phyloP scores from a whole-genome alignment of 176 grass and related monocot species.

The Melocanna baccifera region DNA sequence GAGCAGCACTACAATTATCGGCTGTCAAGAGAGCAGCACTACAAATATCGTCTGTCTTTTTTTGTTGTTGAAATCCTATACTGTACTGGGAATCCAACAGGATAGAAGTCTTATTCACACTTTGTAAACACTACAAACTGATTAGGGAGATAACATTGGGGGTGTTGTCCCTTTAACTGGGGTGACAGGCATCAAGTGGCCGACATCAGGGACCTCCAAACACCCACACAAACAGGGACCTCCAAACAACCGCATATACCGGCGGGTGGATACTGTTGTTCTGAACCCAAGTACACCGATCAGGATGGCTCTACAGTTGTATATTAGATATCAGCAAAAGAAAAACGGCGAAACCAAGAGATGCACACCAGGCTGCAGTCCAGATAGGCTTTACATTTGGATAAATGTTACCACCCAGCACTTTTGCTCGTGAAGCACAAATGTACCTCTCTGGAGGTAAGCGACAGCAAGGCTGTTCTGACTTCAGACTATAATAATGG shows the following conservation, averaged over 20 bases:
- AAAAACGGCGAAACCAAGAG: slow-evolving; percentile 20
- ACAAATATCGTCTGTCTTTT: slow-evolving; percentile 34
- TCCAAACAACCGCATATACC: slow-evolving; percentile 28
- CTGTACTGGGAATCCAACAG: slow-evolving; percentile 33
- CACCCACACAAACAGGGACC: neutral
- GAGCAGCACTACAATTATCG: slow-evolving; percentile 28
- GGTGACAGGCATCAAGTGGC: slow-evolving; percentile 28
- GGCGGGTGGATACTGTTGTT: slow-evolving; percentile 3
- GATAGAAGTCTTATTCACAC: slow-evolving; percentile 33
- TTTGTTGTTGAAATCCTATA: slow-evolving; percentile 24
- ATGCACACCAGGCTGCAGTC: slow-evolving; percentile 25
- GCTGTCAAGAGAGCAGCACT: neutral
- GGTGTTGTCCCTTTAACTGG: slow-evolving; percentile 30
- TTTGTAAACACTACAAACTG: slow-evolving; percentile 25
- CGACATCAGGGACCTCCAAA: slow-evolving; percentile 33
- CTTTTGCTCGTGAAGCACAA: slow-evolving; percentile 23
- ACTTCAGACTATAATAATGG: slow-evolving; percentile 11
- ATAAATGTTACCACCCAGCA: slow-evolving; percentile 39
- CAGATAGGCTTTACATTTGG: slow-evolving; percentile 42
- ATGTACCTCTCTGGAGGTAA: slow-evolving; percentile 20
- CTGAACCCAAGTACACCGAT: slow-evolving; percentile 16
- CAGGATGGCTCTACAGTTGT: slow-evolving; percentile 17
- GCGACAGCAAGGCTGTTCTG: slow-evolving; percentile 34
- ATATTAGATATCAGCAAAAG: slow-evolving; percentile 19
- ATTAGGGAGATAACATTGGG: slow-evolving; percentile 4